Conservation (phyloP, 2,329 filamentous ascomycete genomes). For the Stachybotrys chartarum region DNA sequence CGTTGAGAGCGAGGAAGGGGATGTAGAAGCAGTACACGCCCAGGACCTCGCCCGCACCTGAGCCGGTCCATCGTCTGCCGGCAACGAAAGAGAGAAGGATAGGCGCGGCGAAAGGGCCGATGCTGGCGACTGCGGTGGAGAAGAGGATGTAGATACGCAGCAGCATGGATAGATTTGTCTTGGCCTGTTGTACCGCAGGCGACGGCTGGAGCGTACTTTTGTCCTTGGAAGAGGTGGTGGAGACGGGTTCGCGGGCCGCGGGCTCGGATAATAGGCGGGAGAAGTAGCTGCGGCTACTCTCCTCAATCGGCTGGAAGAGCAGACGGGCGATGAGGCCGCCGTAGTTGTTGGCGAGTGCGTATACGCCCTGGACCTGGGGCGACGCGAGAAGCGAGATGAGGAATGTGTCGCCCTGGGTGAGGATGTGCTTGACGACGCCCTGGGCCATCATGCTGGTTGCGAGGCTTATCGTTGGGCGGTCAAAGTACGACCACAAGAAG, state of each 20-base stretch:
- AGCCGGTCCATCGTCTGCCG: constrained; percentile 66
- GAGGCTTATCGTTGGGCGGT: constrained; percentile 61
- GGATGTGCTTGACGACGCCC: constrained; percentile 81
- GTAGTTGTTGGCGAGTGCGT: constrained; percentile 91
- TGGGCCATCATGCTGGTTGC: constrained; percentile 81
- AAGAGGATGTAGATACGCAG: constrained; percentile 69
- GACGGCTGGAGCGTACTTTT: constrained; percentile 13
- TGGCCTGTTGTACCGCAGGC: constrained; percentile 30
- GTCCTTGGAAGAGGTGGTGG: constrained; percentile 6
- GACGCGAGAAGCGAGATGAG: constrained; percentile 74
- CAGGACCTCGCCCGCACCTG: constrained; percentile 67
- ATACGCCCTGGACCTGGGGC: constrained; percentile 78
- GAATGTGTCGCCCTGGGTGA: constrained; percentile 91
- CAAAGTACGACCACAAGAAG: constrained; percentile 58
- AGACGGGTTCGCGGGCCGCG: constrained; percentile 6
- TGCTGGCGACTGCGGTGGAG: constrained; percentile 56
- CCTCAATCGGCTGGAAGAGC: constrained; percentile 91
- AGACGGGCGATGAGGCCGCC: constrained; percentile 83
- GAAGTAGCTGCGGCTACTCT: constrained; percentile 85
- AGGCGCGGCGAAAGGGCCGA: constrained; percentile 72
- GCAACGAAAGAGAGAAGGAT: constrained; percentile 68
- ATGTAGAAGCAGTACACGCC: constrained; percentile 87
- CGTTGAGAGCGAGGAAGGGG: constrained; percentile 85
- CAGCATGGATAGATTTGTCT: constrained; percentile 52
- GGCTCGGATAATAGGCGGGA: constrained; percentile 60